Base-by-base conservation (phyloP, 202 grass and related monocot genomes). In the Eragrostis tef region DNA sequence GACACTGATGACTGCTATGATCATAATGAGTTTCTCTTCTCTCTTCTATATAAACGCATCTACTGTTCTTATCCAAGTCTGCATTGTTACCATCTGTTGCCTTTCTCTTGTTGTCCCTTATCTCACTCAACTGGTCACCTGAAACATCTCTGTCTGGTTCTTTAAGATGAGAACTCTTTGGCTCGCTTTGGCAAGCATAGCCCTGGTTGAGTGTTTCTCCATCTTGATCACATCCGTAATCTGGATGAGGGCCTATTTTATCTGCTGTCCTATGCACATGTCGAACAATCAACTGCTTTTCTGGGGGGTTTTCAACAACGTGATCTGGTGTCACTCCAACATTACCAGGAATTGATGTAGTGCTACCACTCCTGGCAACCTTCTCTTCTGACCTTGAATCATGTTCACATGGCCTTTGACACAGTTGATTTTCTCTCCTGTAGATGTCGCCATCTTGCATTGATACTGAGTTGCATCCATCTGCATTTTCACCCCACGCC, bases 101-200 rank as follows among this genome's bases (percentile, higher is more conserved):
- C 3, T 69, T 24, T 71, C 71, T 54, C 25, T 75, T 60, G 19
- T 14, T 45, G 46, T 39, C 48, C 0, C 61, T 51, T 14, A 70
- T 70, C 69, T 64, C 71, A 54, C 22, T 45, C 24, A 21, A 76
- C 39, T 57, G 81, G 44, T 66, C 25, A 44, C 15, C 65, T 80
- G 62, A 69, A 81, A 14, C 57, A 81, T 72, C 45, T 44, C 49
- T 62, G 44, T 48, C 64, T 24, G 19, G 51, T 25, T 11, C 43
- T 76, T 50, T 77, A 25, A 6, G 13, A 61, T 45, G 70, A 65
- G 44, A 63, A 80, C 70, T 79, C 43, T 84, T 79, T 5, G 11
- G 57, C 27, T 80, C 49, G 7, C 72, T 10, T 63, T 67, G 60
- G 11, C 12, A 65, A 14, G 39, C 41, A 83, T 73, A 22, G 25